phyloP scores from a whole-genome alignment of 2,329 filamentous ascomycete genomes.

The Lachnellula arida region DNA sequence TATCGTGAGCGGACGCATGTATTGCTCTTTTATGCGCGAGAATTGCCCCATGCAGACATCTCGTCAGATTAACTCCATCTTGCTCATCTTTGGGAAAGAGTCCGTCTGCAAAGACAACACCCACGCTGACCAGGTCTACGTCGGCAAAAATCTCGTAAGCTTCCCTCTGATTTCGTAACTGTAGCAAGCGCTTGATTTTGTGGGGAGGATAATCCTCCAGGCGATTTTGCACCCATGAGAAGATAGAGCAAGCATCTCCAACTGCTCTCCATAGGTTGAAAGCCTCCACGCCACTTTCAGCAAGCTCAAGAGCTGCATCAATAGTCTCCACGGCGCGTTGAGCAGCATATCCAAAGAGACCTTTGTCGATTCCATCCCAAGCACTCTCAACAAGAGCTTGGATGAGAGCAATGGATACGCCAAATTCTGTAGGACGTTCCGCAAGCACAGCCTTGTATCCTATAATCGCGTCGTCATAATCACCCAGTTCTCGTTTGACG shows the following conservation, averaged over 20 bases:
- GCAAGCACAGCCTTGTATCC: constrained; percentile 72
- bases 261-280: constrained; percentile 97
- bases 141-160: constrained; percentile 60
- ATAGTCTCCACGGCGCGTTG: constrained; percentile 67
- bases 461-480: constrained; percentile 75
- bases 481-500: constrained; percentile 85
- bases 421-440: constrained; percentile 68
- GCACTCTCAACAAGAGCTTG: constrained; percentile 85
- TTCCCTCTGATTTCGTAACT: constrained; percentile 44
- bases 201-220: constrained; percentile 57
- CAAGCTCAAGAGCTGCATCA: constrained; percentile 58
- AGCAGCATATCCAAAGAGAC: constrained; percentile 78
- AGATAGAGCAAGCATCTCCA: constrained; percentile 82
- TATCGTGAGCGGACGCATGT: constrained; percentile 63
- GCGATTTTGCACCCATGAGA: constrained; percentile 70
- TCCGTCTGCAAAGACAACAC: constrained; percentile 33
- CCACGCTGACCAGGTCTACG: constrained; percentile 58
- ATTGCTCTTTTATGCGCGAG: constrained; percentile 86
- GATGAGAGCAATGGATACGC: constrained; percentile 79
- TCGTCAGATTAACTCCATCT: constrained; percentile 43
- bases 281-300: constrained; percentile 56
- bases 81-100: constrained; percentile 30
- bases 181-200: constrained; percentile 54
- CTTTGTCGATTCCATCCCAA: constrained; percentile 71
- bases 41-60: constrained; percentile 66